Evolutionary conservation across 192 early-diverging fungal genomes (phyloP).

Genomic region (Rhizophlyctis rosea): DNA sequence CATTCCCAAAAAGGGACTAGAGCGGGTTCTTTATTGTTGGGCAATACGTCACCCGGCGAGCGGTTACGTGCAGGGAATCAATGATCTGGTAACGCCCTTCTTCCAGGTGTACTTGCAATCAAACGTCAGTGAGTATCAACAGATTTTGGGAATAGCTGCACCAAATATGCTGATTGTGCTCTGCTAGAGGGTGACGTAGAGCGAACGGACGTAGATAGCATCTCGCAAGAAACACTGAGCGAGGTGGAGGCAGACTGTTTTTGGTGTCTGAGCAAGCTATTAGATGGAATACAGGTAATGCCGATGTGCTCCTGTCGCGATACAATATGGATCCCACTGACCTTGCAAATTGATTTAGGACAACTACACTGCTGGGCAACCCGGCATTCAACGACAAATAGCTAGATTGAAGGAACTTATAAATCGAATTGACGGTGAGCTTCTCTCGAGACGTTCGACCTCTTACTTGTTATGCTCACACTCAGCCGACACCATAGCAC

Average conservation of each 20-base stretch:
- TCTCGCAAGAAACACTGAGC: constrained; percentile 52
- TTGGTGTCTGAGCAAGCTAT: constrained; percentile 93
- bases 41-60: constrained; percentile 97
- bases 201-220: constrained; percentile 25
- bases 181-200: constrained; percentile 44
- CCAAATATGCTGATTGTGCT: constrained; percentile 13
- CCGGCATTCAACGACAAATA: constrained; percentile 93
- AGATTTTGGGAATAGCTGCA: not conserved
- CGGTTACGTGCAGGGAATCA: constrained; percentile 99
- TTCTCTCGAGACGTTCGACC: constrained; percentile 1
- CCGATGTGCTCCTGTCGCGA: no score
- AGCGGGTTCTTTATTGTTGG: constrained; percentile 94
- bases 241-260: constrained; percentile 93
- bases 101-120: constrained; percentile 85
- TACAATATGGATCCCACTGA: no score
- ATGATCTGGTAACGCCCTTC: constrained; percentile 96
- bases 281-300: constrained; percentile 94
- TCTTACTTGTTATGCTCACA: not conserved
- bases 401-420: constrained; percentile 85
- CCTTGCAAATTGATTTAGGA: constrained; percentile 62
- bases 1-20: constrained; percentile 72
- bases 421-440: constrained; percentile 80
- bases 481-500: constrained; percentile 41
- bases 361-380: constrained; percentile 96
- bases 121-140: constrained; percentile 52